Conservation (phyloP, 495 filamentous ascomycete genomes). For the Aspergillus saccharolyticus region DNA sequence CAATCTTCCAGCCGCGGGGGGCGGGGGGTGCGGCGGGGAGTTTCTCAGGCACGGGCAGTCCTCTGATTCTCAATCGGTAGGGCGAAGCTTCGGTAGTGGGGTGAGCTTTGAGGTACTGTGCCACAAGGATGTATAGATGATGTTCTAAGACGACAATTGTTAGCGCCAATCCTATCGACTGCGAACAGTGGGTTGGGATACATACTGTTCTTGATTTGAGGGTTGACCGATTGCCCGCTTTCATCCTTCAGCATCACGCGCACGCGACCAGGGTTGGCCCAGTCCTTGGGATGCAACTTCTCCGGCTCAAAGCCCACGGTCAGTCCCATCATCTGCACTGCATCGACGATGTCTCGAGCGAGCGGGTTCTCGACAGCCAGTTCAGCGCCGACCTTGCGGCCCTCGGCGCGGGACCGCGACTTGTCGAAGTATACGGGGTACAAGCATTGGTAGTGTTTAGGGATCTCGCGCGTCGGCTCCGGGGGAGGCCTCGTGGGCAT, state of each 20-base stretch:
- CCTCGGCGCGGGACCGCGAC: constrained; percentile 65
- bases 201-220: constrained; percentile 71
- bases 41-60: constrained; percentile 61
- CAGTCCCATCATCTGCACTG: constrained; percentile 67
- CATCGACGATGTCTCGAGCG: constrained; percentile 83
- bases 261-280: constrained; percentile 92
- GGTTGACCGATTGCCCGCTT: constrained; percentile 40
- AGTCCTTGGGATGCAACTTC: constrained; percentile 92
- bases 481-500: constrained; percentile 32
- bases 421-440: constrained; percentile 95
- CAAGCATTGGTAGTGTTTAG: constrained; percentile 76
- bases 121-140: constrained; percentile 75
- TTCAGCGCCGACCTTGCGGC: constrained; percentile 66
- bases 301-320: constrained; percentile 80
- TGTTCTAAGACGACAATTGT: constrained; percentile 50
- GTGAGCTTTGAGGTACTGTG: constrained; percentile 65
- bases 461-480: constrained; percentile 48
- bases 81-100: constrained; percentile 68
- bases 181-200: no score
- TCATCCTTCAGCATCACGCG: constrained; percentile 66
- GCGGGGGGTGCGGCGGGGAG: constrained; percentile 66
- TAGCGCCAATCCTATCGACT: neutral
- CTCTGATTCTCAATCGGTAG: constrained; percentile 59
- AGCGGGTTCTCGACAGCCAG: constrained; percentile 81
- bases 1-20: constrained; percentile 90